Evolutionary conservation across 768 basidiomycete genomes (phyloP), one percentile per base, ranked within the genome.

Genomic region (Naganishia vishniacii): DNA sequence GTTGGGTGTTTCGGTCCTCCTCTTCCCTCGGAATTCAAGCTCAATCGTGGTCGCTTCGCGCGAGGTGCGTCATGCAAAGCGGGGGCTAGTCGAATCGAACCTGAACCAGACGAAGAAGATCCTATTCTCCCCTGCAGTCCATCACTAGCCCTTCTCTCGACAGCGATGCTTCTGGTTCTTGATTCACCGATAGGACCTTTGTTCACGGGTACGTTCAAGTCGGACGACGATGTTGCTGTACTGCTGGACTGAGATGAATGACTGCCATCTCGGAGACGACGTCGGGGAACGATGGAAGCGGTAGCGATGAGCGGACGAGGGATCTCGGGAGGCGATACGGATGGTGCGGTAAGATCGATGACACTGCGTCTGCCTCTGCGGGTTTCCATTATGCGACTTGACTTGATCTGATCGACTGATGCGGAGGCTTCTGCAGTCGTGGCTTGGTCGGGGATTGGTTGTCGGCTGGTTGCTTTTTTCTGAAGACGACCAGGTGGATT

Each of bases 271-370:
- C 65, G 49, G 2, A 62, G 32, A 11, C 51, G 25, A 16, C 65
- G 49, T 15, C 61, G 48, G 13, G 65, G 65, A 28, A 32, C 61
- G 40, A 67, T 62, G 4, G 40, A 34, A 16, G 18, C 31, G 23
- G 34, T 25, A 41, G 61, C 61, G 46, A 67, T 40, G 2, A 53
- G 40, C n/a, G 65, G 65, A 32, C 65, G 65, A 25, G 65, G 65
- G 13, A 34, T 37, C 5, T 61, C 61, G n/a, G 59, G 59, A n/a
- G 59, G 59, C n/a, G 60, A 49, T 25, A 37, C 32, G 23, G 48
- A 41, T n/a, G 46, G 29, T 23, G n/a, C 34, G 9, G 65, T 66
- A 15, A 66, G 41, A 40, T 66, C 65, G 42, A 66, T 66, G 28
- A 66, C 44, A 28, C 62, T 63, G 2, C 46, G 42, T 56, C 53